Conservation (phyloP, 164 flowering plant species). For the Liquidambar formosana region DNA sequence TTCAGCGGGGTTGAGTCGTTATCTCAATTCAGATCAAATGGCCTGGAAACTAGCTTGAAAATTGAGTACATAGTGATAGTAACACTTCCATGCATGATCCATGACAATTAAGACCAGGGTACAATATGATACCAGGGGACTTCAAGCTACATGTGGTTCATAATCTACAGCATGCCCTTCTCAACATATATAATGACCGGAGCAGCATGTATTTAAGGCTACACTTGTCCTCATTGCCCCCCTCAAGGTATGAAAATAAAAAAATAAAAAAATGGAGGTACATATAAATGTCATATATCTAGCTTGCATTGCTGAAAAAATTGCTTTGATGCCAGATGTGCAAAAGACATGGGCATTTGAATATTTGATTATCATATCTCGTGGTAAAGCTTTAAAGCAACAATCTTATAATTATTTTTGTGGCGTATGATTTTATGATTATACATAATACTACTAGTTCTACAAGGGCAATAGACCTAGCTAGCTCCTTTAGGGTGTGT, state of each 20-base stretch:
- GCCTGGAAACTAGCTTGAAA: constrained; percentile 11
- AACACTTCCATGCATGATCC: constrained; percentile 36
- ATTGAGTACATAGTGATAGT: constrained; percentile 22
- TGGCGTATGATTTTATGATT: neutral
- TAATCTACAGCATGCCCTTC: constrained; percentile 13
- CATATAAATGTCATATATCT: too few species aligned
- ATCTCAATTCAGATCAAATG: constrained; percentile 23
- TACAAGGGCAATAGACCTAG: constrained; percentile 12
- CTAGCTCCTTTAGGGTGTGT: too few species aligned
- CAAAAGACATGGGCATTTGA: too few species aligned
- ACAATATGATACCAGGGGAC: constrained; percentile 7
- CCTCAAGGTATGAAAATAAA: too few species aligned
- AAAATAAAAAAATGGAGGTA: too few species aligned
- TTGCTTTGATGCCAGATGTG: too few species aligned
- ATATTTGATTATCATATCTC: too few species aligned
- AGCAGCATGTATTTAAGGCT: constrained; percentile 12
- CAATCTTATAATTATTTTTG: too few species aligned
- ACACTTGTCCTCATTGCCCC: constrained; percentile 19
- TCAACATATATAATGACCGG: constrained; percentile 18
- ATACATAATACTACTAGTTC: constrained; percentile 4
- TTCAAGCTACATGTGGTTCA: constrained; percentile 18
- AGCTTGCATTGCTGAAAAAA: too few species aligned
- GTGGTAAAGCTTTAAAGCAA: too few species aligned
- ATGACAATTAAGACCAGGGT: constrained; percentile 14
- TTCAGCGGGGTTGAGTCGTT: constrained; percentile 10